Base-by-base conservation (phyloP, 257 asterid genomes). In the Phtheirospermum japonicum region DNA sequence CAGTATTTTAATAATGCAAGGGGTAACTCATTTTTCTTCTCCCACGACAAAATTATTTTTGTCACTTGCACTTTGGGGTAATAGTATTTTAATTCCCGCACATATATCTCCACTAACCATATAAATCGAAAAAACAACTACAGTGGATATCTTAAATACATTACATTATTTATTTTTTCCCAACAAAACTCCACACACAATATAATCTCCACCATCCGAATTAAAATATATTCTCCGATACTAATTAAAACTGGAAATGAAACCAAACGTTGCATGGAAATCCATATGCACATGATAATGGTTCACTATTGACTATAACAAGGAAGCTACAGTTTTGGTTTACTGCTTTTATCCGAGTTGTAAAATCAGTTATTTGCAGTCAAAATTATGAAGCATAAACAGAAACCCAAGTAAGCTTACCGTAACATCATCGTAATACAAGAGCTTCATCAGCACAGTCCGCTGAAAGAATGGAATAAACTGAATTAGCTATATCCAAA, bases 361-460 rank as follows among this genome's bases (percentile, higher is more conserved):
- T 37, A 51, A 45, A 54, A 61, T 40, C 53, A 65, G 67, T 26
- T 43, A 68, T 34, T 14, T 31, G 53, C 34, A 37, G 67, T 6
- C 7, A 53, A 53, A 16, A 57, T 18, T 52, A 46, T 26, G 43
- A 32, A 54, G 48, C 69, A 52, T 59, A 34, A 14, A 53, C 10
- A 7, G 3, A 39, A 54, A 58, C 50, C 52, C 28, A 69, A 54
- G 70, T 39, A 72, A 63, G 61, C 86, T 65, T 85, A 89, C 99
- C 84, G 95, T 89, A 65, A 80, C 82, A 78, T 89, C 94, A 57
- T 90, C 97, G 75, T 80, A 83, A 50, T 86, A 92, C 33, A 92
- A 65, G 74, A 92, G 99, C 82, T 89, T 89, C 99, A 92, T 89
- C 84, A 92, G 73, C 54, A 92, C 83, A 70, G 90, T 85, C 43